Base-by-base conservation (phyloP, 2,329 filamentous ascomycete genomes). In the Aureobasidium sp. region DNA sequence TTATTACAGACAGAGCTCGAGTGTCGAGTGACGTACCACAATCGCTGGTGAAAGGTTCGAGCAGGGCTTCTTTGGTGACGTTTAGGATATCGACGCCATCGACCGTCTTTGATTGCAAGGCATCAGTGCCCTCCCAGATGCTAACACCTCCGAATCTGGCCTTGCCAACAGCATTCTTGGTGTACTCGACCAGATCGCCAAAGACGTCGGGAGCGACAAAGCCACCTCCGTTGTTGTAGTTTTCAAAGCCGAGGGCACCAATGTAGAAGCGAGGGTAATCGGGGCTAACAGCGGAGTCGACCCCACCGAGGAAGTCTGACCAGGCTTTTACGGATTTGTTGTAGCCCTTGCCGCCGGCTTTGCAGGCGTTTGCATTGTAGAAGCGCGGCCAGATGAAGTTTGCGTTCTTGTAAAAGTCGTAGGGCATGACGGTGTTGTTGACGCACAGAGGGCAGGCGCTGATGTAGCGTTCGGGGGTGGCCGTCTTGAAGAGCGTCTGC, bases 321-420 rank as follows among this genome's bases (percentile, higher is more conserved):
- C 59, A 61, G 8, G 39, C 30, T 2, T 32, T 48, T 11, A 61
- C 48, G 15, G 59, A 61, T 3, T 42, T 16, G 34, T 61, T 61
- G 50, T 45, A 61, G 49, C 59, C 59, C 21, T 54, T 54, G 39
- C 49, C 32, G 27, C 42, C 50, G 2, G 50, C 32, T 3, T 36
- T 39, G 59, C 59, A 61, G 42, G 59, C 48, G 21, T 55, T 54
- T 32, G 59, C 59, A 10, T 61, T 61, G 42, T 61, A 61, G 42
- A 61, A 61, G 32, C 59, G 59, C 34, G 59, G 59, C 59, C 59
- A 61, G 50, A 61, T 32, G 59, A 61, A 61, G 42, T 61, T 61
- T 41, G 49, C 49, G 27, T 61, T 55, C n/a, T 39, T 21, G 50
- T 61, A 61, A 25, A 54, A 61, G 59, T 15, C 49, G 10, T 25